Percentiles rank a stretch among this genome's conserved stretches.
Conservation (phyloP, 306 rosid species). For the Gastrolobium villosum region DNA sequence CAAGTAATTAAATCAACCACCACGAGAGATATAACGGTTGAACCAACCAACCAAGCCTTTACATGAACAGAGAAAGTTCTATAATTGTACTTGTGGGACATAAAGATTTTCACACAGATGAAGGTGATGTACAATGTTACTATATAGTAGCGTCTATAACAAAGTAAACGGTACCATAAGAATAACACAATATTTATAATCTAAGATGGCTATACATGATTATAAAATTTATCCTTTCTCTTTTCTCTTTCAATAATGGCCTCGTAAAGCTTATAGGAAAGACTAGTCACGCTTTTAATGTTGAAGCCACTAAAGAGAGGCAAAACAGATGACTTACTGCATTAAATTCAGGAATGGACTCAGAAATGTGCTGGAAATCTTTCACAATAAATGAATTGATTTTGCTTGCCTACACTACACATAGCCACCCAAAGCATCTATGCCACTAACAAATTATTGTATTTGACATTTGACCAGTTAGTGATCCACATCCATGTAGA, state of each 20-base stretch:
- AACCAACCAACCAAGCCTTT: conserved; percentile 1
- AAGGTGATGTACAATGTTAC: not conserved
- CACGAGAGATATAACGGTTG: not conserved
- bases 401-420: not conserved
- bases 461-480: not conserved
- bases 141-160: not conserved
- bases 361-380: not conserved
- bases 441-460: not conserved
- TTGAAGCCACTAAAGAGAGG: not conserved
- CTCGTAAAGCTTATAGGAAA: not conserved
- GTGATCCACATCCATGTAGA: not conserved
- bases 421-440: not conserved
- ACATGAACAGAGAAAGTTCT: not conserved
- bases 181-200: not conserved
- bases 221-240: not conserved
- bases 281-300: too few species aligned
- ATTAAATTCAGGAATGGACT: not conserved
- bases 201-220: not conserved
- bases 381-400: conserved; percentile 5
- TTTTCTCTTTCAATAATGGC: not conserved
- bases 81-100: not conserved
- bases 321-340: not conserved
- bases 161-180: not conserved
- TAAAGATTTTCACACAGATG: not conserved
- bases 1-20: not conserved